phyloP scores from a whole-genome alignment of 108 stramenopile genomes.

The Pseudonitzschia multiseries region DNA sequence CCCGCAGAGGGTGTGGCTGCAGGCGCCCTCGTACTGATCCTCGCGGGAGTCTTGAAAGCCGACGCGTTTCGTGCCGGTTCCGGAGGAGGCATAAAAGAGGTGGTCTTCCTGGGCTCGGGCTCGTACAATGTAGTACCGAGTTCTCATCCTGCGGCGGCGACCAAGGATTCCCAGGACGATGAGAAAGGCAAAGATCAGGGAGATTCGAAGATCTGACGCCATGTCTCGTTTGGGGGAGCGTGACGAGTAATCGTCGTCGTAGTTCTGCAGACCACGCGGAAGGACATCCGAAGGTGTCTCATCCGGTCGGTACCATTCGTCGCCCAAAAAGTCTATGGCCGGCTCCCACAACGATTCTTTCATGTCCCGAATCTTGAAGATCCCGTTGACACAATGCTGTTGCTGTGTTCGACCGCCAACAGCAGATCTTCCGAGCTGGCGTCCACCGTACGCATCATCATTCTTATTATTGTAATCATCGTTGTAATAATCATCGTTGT shows the following conservation, averaged over 20 bases:
- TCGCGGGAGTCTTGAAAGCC: slow-evolving; percentile 67
- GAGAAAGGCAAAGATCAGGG: slow-evolving; percentile 60
- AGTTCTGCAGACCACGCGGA: slow-evolving; percentile 10
- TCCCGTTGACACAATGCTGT: slow-evolving; percentile 55
- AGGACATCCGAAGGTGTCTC: neutral
- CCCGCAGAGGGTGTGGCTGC: slow-evolving; percentile 81
- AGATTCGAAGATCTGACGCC: slow-evolving; percentile 50
- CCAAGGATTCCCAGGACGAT: slow-evolving; percentile 73
- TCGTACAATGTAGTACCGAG: slow-evolving; percentile 68
- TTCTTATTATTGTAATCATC: slow-evolving; percentile 19
- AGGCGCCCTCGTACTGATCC: slow-evolving; percentile 85
- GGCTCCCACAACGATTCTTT: slow-evolving; percentile 70
- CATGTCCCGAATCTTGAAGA: slow-evolving; percentile 76
- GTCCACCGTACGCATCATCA: slow-evolving; percentile 19
- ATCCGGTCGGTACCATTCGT: slow-evolving; percentile 47
- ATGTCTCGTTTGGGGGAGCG: slow-evolving; percentile 20
- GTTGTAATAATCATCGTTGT: neutral
- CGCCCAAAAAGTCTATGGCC: slow-evolving; percentile 38
- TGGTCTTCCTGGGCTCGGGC: slow-evolving; percentile 85
- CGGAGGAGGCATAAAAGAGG: slow-evolving; percentile 73
- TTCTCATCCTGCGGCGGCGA: slow-evolving; percentile 79
- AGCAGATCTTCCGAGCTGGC: slow-evolving; percentile 10
- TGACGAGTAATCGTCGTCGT: slow-evolving; percentile 16
- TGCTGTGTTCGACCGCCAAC: slow-evolving; percentile 18
- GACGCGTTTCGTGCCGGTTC: slow-evolving; percentile 40